phyloP scores from a whole-genome alignment of 164 flowering plant species.

The Tinospora cordifolia region DNA sequence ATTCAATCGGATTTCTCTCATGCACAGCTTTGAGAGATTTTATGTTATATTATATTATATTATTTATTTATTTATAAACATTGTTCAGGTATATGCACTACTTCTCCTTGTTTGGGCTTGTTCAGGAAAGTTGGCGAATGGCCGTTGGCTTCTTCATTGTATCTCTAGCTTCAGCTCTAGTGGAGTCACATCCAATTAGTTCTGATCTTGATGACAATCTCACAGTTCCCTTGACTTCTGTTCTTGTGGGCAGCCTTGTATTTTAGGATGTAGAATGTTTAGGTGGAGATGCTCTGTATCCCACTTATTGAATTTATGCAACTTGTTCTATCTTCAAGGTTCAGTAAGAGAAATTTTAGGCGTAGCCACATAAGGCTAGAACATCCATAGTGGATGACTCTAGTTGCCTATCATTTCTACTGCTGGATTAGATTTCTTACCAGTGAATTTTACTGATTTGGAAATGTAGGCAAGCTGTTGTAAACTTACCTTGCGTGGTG shows the following conservation, averaged over 20 bases:
- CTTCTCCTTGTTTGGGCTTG: constrained; percentile 59
- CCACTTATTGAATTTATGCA: background rate
- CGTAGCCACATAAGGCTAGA: background rate
- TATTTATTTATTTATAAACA: constrained; percentile 2
- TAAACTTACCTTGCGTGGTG: background rate
- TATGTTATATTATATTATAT: too few species aligned
- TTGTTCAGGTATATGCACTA: constrained; percentile 70
- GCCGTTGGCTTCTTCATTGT: constrained; percentile 54
- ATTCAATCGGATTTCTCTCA: background rate
- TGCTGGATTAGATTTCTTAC: background rate
- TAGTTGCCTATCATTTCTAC: background rate
- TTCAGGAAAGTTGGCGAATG: constrained; percentile 45
- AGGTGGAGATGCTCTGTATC: background rate
- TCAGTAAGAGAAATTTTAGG: background rate
- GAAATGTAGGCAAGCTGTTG: background rate
- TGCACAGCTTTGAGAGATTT: background rate
- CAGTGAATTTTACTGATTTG: background rate
- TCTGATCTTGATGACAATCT: constrained; percentile 83
- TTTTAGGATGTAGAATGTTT: constrained; percentile 30
- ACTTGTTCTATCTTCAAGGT: background rate
- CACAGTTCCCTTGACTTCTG: constrained; percentile 62
- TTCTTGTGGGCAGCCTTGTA: constrained; percentile 51
- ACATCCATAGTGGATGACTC: background rate
- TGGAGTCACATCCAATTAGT: constrained; percentile 87
- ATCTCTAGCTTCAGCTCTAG: constrained; percentile 58